A percentile compares a stretch with the other conserved stretches of the same genome.
phyloP scores from a whole-genome alignment of 805 yeast species.

The Ascoidea tarda region DNA sequence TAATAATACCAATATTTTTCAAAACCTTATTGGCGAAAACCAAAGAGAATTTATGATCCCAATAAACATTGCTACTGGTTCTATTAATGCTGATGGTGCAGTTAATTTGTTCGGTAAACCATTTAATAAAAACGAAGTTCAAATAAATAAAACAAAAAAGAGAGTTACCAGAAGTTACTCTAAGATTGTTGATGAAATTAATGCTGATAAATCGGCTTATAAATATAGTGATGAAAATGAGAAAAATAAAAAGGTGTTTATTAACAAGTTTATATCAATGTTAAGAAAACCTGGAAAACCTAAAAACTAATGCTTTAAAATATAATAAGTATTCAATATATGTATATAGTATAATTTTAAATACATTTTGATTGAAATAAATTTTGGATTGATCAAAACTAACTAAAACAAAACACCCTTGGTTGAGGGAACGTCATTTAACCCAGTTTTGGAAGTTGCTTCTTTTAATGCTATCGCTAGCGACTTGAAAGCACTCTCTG shows the following conservation, averaged over 20 bases:
- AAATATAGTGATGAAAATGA: too few species aligned
- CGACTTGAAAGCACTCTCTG: slow-evolving; percentile 94
- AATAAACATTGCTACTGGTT: slow-evolving; percentile 24
- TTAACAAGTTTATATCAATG: too few species aligned
- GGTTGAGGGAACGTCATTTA: slow-evolving; percentile 87
- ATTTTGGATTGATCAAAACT: neutral
- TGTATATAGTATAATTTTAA: too few species aligned
- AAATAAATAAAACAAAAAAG: too few species aligned
- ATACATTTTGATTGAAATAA: neutral
- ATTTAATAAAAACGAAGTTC: too few species aligned
- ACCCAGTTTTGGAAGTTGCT: slow-evolving; percentile 71
- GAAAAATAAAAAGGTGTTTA: too few species aligned
- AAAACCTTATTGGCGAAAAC: slow-evolving; percentile 20
- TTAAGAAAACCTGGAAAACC: too few species aligned
- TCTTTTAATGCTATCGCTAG: slow-evolving; percentile 85
- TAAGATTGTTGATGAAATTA: too few species aligned
- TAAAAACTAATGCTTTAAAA: too few species aligned
- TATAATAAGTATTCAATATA: too few species aligned
- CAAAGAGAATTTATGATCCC: slow-evolving; percentile 30
- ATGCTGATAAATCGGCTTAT: too few species aligned
- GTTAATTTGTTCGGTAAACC: slow-evolving; percentile 13
- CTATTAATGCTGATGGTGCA: slow-evolving; percentile 23
- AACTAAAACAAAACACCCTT: slow-evolving; percentile 74
- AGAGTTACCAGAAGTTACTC: too few species aligned
- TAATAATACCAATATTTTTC: slow-evolving; percentile 7